Base-by-base conservation (phyloP, 2,329 filamentous ascomycete species). In the Pestalotiopsis sp. region DNA sequence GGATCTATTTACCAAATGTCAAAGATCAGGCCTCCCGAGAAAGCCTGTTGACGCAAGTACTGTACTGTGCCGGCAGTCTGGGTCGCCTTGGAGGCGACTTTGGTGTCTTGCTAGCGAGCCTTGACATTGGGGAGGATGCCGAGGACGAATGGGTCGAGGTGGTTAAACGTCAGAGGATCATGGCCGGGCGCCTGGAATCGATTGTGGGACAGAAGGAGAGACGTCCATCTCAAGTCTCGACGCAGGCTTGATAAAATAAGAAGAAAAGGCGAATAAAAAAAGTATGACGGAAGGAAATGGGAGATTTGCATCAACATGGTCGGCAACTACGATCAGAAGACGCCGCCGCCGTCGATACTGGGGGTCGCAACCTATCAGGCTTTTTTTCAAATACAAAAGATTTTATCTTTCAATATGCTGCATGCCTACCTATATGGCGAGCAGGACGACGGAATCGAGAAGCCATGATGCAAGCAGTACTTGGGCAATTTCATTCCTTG, bases 1-100 rank as follows among this genome's bases (percentile, higher is more conserved):
- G 87, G 66, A 80, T 81, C 14, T 97, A 98, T 77, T 83, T 98
- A 2, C 93, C 94, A 0, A 93, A 92, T 63, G 89, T 98, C 3
- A 88, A 87, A 71, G 94, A 98, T 74, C 90, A 91, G 70, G 88
- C 91, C 26, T 91, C 92, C 0, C 85, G 94, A 39, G 95, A 98
- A 76, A 97, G 94, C 75, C 85, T 98, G 66, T 81, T 98, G 48
- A 98, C 94, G 0, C 95, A 98, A 77, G 92, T 98, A 0, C 82
- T 98, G 9, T 98, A 98, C 79, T 97, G 94, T 74, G 94, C 95
- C 0, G 93, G 94, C 59, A 98, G 94, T 80, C 82, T 99, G 62
- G 95, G 95, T 0, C 87, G 96, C 60, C 82, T 98, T 0, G 96
- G 96, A 2, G 94, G 93, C 1, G 96, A 99, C 78, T 99, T 99